phyloP scores from a whole-genome alignment of 768 basidiomycete species.

The Suillus decipiens region DNA sequence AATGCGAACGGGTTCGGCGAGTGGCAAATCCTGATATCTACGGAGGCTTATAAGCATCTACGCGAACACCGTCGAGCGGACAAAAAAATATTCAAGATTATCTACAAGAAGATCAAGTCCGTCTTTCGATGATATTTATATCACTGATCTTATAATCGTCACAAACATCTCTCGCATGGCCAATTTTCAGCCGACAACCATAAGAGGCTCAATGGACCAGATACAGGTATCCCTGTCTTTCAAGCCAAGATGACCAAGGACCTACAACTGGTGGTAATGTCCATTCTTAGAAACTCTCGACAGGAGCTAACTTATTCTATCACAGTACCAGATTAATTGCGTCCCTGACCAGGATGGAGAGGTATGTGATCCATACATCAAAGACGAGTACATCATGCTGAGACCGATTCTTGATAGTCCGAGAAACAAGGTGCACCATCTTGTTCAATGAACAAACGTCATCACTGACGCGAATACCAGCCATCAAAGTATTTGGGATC shows the following conservation, averaged over 20 bases:
- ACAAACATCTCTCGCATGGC: constrained; percentile 68
- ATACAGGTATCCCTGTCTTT: constrained; percentile 55
- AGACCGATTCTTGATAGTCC: constrained; percentile 25
- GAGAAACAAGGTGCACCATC: constrained; percentile 39
- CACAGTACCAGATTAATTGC: constrained; percentile 53
- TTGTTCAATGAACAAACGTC: neutral
- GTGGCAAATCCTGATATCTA: constrained; percentile 61
- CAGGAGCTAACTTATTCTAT: neutral
- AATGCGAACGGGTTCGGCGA: constrained; percentile 60
- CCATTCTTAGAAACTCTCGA: neutral
- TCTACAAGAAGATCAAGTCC: constrained; percentile 70
- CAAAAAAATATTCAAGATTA: constrained; percentile 48
- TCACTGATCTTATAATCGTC: neutral
- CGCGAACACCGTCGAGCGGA: constrained; percentile 49
- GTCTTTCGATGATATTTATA: constrained; percentile 15
- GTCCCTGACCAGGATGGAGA: constrained; percentile 37
- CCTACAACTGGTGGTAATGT: constrained; percentile 48
- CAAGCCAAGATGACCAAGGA: constrained; percentile 68
- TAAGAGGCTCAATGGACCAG: constrained; percentile 50
- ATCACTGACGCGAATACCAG: constrained; percentile 26
- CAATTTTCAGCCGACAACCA: constrained; percentile 72
- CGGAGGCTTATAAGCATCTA: constrained; percentile 50
- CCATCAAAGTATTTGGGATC: constrained; percentile 50
- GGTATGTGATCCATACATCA: constrained; percentile 21
- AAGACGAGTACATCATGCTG: neutral